Evolutionary conservation across 1,284 basidiomycete genomes (phyloP), one percentile per base, ranked within the genome.

Genomic region (Cutaneotrichosporon cavernicola): DNA sequence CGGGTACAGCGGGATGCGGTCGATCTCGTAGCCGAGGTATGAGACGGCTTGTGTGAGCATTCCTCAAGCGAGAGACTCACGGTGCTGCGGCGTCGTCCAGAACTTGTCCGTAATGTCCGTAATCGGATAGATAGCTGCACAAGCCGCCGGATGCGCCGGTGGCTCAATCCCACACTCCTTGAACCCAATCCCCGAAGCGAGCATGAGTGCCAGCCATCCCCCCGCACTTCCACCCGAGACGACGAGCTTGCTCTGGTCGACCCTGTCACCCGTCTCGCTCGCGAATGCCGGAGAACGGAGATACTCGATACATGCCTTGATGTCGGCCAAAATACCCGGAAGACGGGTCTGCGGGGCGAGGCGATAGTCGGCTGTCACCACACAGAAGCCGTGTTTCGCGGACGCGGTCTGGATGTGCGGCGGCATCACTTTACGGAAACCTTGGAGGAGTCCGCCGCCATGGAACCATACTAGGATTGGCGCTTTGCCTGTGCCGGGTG

Each of bases 331-430:
- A 57, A 66, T 63, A 31, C 59, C 65, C 5, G 65, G 65, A 34
- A 66, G 43, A 22, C 65, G 62, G 18, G 62, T 66, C 50, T 66
- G 65, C 36, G 65, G 65, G 4, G 56, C 56, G 26, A 57, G 65
- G 22, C 62, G 62, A 40, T 66, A 66, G 62, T 66, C 65, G 5
- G 65, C 65, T 9, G 55, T 47, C 11, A 66, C 62, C 22, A 66
- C 30, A 38, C 65, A 66, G 38, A 66, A 56, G 16, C 59, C 59
- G 22, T 66, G 59, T 36, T 63, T 64, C 36, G 49, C 58, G 1
- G 56, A 55, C 18, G 65, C 58, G 55, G 38, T 47, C 10, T 22
- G 16, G 4, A 66, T 36, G 52, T 66, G 65, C 16, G 65, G 52
- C 55, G 57, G 59, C 38, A 43, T 58, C 6, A 21, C 22, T 18